These are phyloP conservation scores for Alternaria viburni DNA, from an alignment of 2,329 filamentous ascomycete genomes.

Conservation along the genomic window DNA sequence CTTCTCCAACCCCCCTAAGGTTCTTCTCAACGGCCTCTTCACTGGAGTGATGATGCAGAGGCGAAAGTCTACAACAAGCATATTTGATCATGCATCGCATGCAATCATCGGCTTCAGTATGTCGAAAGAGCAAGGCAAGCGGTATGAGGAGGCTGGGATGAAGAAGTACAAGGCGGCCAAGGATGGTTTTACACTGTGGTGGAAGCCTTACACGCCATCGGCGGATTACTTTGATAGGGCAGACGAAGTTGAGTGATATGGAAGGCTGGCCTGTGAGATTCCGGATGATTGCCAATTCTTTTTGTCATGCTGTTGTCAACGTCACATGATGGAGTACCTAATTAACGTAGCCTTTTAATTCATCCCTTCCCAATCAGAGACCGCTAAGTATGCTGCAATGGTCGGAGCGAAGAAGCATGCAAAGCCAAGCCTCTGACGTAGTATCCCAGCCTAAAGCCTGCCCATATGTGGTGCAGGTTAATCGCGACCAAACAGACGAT, in stretches of 20 bases:
- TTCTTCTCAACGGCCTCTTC: background rate
- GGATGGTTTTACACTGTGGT: background rate
- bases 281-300: no score
- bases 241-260: background rate
- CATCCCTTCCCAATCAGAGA: background rate
- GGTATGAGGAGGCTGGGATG: background rate
- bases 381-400: background rate
- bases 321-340: no score
- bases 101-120: background rate
- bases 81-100: background rate
- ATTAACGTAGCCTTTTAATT: no score
- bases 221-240: background rate
- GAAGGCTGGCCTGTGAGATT: no score
- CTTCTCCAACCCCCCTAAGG: background rate
- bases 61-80: background rate
- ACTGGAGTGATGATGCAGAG: background rate
- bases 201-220: background rate
- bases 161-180: background rate
- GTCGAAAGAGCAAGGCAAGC: accelerated
- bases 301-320: no score
- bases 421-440: background rate
- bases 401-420: background rate
- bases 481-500: background rate
- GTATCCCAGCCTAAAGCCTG: background rate
- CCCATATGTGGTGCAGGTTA: background rate